Evolutionary conservation across 371 early-diverging fungal genomes (phyloP).

Genomic region (Dichotomocladium elegans): DNA sequence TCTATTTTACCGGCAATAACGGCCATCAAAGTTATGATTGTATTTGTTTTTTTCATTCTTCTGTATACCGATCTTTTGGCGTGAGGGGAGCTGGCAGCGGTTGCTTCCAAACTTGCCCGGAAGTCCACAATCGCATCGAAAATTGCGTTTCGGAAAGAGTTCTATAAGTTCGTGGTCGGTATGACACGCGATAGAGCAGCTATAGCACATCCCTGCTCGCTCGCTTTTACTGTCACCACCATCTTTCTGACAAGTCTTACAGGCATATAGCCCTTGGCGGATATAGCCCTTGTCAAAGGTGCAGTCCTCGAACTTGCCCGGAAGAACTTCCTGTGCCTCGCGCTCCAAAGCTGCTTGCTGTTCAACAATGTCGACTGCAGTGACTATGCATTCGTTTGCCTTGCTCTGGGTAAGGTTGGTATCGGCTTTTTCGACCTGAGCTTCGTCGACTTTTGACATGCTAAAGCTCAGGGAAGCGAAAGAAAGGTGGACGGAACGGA

Average conservation of each 20-base stretch:
- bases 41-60: constrained; percentile 68
- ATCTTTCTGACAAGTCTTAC: constrained; percentile 67
- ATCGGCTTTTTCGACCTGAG: too few species aligned
- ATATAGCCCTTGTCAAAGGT: constrained; percentile 74
- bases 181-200: constrained; percentile 81
- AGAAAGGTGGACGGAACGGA: too few species aligned
- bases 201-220: constrained; percentile 74
- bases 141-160: constrained; percentile 77
- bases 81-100: constrained; percentile 30
- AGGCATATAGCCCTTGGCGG: constrained; percentile 80
- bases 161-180: constrained; percentile 77
- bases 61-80: constrained; percentile 27
- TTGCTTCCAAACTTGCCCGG: constrained; percentile 37
- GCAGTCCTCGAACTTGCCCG: constrained; percentile 76
- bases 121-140: constrained; percentile 85
- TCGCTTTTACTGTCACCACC: too few species aligned
- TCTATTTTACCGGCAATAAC: constrained; percentile 68
- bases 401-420: too few species aligned
- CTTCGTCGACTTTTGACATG: neutral
- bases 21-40: constrained; percentile 75
- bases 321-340: constrained; percentile 58
- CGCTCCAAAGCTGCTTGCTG: constrained; percentile 46
- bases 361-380: constrained; percentile 56
- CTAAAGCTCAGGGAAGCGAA: too few species aligned
- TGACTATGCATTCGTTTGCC: constrained; percentile 16